Evolutionary conservation across 176 grass and related monocot species (phyloP), one percentile per base, ranked within the genome.

Genomic region (Triticum dicoccoides): DNA sequence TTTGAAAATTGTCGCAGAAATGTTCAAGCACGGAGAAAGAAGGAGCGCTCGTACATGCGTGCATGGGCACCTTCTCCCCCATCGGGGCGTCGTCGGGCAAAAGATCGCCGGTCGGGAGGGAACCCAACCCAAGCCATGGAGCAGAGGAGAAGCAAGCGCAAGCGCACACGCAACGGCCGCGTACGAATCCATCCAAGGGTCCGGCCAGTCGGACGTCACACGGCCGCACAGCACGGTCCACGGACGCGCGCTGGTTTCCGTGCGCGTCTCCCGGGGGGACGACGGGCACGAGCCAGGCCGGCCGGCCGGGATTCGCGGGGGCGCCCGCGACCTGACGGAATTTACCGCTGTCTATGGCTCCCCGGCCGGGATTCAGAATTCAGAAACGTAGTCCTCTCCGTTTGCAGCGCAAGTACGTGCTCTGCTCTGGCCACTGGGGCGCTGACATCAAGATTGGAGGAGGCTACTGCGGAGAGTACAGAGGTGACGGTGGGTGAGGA

Each of bases 221-320:
- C 14, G 2, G 51, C 37, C 37, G 2, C 44, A 42, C 10, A 49
- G 45, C 24, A 34, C 75, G 51, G 51, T 75, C 68, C 21, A 23
- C 81, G 73, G 33, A 56, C 61, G 37, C 54, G 5, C 3, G 24
- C 49, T 2, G 49, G 54, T 80, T 44, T 54, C 65, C 17, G 34
- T 34, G 89, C 89, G 84, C 78, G 80, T 83, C 65, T 79, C 42
- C 84, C 84, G 89, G 74, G 66, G 66, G 89, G 18, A 20, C 52
- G 52, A 33, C 72, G 64, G 80, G 4, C 6, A 4, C 54, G 27
- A 77, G 38, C 39, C 21, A 45, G n/a, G 11, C 41, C 39, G n/a
- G 70, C 38, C 38, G 21, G 70, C 39, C 72, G 75, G 76, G 82
- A 89, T 89, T 89, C 87, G 66, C 87, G 82, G 67, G 82, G 67